These are phyloP conservation scores for Cryptosporidium felis DNA, from an alignment of 169 alveolate species.

Conservation along the genomic window DNA sequence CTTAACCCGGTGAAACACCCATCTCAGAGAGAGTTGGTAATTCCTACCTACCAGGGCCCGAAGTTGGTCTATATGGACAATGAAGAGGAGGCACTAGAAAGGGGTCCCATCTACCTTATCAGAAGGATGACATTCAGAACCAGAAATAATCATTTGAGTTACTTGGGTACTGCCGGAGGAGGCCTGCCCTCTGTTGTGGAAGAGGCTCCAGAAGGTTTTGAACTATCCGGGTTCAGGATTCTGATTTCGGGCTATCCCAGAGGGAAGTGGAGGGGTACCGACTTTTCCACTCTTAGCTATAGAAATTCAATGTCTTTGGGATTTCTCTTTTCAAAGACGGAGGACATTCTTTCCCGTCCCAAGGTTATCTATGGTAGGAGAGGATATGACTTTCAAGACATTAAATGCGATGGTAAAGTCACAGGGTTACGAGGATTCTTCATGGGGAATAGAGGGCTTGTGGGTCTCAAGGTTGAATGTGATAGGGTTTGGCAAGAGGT, in stretches of 20 bases:
- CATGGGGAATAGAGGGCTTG: constrained; percentile 68
- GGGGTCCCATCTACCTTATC: constrained; percentile 52
- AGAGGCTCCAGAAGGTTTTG: constrained; percentile 44
- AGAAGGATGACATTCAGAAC: constrained; percentile 54
- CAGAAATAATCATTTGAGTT: constrained; percentile 14
- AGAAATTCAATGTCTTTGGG: constrained; percentile 62
- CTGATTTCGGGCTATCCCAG: constrained; percentile 61
- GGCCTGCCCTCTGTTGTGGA: constrained; percentile 59
- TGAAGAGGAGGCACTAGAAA: constrained; percentile 16
- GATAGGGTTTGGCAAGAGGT: constrained; percentile 66
- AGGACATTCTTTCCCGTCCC: constrained; percentile 53
- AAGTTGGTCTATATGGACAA: constrained; percentile 42
- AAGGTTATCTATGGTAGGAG: constrained; percentile 32
- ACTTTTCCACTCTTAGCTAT: constrained; percentile 12
- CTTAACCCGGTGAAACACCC: constrained; percentile 59
- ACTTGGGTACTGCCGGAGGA: constrained; percentile 72
- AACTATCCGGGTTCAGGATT: constrained; percentile 53
- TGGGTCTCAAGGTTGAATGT: constrained; percentile 62
- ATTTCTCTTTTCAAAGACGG: constrained; percentile 32
- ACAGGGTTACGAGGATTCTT: constrained; percentile 53
- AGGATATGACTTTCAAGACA: constrained; percentile 60
- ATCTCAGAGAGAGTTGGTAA: constrained; percentile 24
- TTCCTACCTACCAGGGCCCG: constrained; percentile 60
- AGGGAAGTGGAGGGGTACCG: constrained; percentile 39
- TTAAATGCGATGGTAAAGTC: constrained; percentile 63